phyloP scores from a whole-genome alignment of 1,284 basidiomycete genomes.

The Fomitopsis schrenkii region DNA sequence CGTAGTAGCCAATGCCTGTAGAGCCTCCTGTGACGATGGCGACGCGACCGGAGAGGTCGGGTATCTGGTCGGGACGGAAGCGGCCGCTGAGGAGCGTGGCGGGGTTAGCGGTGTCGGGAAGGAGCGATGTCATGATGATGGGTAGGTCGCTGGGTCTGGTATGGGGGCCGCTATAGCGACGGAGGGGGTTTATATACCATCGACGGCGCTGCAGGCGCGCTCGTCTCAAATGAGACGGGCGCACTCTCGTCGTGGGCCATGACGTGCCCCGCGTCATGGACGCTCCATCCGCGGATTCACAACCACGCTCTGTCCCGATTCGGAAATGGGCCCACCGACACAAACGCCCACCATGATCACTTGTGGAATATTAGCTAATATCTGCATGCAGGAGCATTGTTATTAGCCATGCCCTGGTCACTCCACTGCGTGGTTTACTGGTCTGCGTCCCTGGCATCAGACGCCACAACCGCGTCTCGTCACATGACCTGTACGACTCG shows the following conservation, averaged over 20 bases:
- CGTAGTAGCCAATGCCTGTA: slow-evolving; percentile 26
- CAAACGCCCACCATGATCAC: too few species aligned
- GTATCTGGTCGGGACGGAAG: slow-evolving; percentile 16
- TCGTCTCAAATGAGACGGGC: neutral
- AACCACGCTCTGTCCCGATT: neutral
- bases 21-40: slow-evolving; percentile 28
- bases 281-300: neutral
- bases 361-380: too few species aligned
- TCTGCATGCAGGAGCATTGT: too few species aligned
- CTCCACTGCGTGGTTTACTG: too few species aligned
- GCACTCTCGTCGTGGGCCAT: neutral
- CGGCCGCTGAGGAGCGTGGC: slow-evolving; percentile 19
- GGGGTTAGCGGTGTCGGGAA: slow-evolving; percentile 10
- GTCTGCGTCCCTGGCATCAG: too few species aligned
- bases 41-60: slow-evolving; percentile 22
- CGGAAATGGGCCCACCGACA: neutral
- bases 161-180: neutral
- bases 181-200: neutral
- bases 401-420: too few species aligned
- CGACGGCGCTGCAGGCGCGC: neutral
- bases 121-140: slow-evolving; percentile 2
- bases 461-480: neutral
- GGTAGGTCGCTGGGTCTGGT: neutral
- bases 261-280: neutral
- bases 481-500: neutral